These are phyloP conservation scores for Lablab purpureus DNA, from an alignment of 306 rosid species.

Conservation along the genomic window DNA sequence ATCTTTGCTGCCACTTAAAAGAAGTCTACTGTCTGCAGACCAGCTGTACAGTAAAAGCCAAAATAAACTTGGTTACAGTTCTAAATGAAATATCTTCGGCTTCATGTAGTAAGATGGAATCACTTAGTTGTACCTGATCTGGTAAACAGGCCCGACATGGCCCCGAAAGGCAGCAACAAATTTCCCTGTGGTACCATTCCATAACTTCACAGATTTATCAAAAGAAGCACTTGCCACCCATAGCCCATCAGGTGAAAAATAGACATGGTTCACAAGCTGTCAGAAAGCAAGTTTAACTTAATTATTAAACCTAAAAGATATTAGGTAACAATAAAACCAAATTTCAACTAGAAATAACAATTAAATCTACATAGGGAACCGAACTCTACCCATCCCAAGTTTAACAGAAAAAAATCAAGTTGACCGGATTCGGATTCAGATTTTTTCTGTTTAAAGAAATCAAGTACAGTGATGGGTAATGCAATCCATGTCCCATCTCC, in stretches of 20 bases:
- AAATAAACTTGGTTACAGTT: conserved; percentile 38
- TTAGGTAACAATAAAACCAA: conserved; percentile 24
- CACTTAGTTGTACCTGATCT: conserved; percentile 68
- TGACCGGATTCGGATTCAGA: too few relatives aligned
- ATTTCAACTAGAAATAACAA: not conserved
- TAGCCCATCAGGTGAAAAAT: conserved; percentile 98
- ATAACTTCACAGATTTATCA: conserved; percentile 91
- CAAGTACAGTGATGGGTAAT: too few relatives aligned
- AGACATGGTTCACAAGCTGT: conserved; percentile 92
- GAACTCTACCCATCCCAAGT: too few relatives aligned
- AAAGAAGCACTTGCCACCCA: conserved; percentile 98
- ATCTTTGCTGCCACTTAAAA: conserved; percentile 93
- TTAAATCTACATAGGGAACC: too few relatives aligned
- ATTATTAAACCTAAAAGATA: conserved; percentile 31
- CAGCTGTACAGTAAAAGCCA: conserved; percentile 67
- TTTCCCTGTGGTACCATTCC: conserved; percentile 87
- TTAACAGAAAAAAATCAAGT: too few relatives aligned
- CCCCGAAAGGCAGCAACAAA: conserved; percentile 87
- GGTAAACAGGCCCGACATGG: conserved; percentile 95
- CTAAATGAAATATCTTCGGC: conserved; percentile 9
- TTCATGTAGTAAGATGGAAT: conserved; percentile 20
- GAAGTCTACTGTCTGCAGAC: conserved; percentile 98
- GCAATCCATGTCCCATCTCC: too few relatives aligned
- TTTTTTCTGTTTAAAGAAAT: too few relatives aligned
- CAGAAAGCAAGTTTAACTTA: conserved; percentile 34